phyloP scores from a whole-genome alignment of 1,284 basidiomycete genomes.

The Sphaerobolus stellatus region DNA sequence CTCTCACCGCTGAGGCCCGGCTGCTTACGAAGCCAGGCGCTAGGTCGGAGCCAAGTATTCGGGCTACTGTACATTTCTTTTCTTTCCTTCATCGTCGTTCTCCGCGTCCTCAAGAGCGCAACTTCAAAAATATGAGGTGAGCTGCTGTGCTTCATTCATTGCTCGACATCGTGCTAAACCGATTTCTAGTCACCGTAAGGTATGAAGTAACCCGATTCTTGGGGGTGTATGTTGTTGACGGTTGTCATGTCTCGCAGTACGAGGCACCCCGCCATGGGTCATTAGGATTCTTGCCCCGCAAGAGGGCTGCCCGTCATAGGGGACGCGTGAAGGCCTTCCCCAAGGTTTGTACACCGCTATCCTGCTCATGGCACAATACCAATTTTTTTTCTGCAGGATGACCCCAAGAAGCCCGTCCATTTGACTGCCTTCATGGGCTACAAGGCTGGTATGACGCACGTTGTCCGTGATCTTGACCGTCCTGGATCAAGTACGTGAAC shows the following conservation, averaged over 20 bases:
- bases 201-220: conserved; percentile 9
- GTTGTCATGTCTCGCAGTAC: conserved; percentile 51
- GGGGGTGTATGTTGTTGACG: conserved; percentile 9
- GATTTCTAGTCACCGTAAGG: conserved; percentile 16
- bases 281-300: conserved; percentile 90
- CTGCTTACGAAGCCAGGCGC: neutral
- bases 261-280: conserved; percentile 96
- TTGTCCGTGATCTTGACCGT: conserved; percentile 98
- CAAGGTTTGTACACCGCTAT: conserved; percentile 54
- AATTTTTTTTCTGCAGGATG: conserved; percentile 66
- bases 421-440: conserved; percentile 98
- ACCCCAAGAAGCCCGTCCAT: conserved; percentile 99
- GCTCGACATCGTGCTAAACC: neutral
- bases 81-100: neutral
- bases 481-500: conserved; percentile 87
- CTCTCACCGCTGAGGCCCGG: too few species aligned
- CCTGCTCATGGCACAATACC: neutral
- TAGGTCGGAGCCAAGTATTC: neutral
- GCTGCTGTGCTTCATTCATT: neutral
- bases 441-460: conserved; percentile 99
- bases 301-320: conserved; percentile 93
- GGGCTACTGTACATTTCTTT: conserved; percentile 10
- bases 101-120: conserved; percentile 8
- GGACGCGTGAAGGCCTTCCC: conserved; percentile 99
- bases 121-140: conserved; percentile 10